A percentile compares a stretch with the other conserved stretches of the same genome.
Evolutionary conservation across 2,329 filamentous ascomycete genomes (phyloP).

Genomic region (Penicillium sp.): DNA sequence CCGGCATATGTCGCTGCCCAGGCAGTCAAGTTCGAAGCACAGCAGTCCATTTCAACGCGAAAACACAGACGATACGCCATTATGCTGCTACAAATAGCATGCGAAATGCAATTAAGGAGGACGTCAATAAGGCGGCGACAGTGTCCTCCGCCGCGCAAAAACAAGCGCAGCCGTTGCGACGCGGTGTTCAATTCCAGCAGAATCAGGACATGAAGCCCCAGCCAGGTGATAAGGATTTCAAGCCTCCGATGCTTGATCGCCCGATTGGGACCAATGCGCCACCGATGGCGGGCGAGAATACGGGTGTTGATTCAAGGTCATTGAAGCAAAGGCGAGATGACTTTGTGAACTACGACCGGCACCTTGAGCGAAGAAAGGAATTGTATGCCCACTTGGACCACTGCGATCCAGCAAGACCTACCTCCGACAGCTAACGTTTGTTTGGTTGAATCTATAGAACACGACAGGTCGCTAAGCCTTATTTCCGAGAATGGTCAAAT

Average conservation of each 20-base stretch:
- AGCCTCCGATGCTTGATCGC: slow-evolving; percentile 52
- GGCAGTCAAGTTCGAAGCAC: slow-evolving; percentile 32
- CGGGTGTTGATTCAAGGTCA: slow-evolving; percentile 64
- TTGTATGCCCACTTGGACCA: slow-evolving; percentile 50
- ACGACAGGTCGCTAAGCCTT: slow-evolving; percentile 72
- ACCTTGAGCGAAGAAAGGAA: slow-evolving; percentile 67
- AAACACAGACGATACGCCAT: slow-evolving; percentile 20
- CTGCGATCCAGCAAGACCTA: background rate
- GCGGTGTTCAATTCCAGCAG: slow-evolving; percentile 24
- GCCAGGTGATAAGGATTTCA: slow-evolving; percentile 41
- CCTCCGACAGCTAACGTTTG: background rate
- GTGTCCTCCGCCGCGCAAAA: slow-evolving; percentile 5
- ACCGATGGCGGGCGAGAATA: slow-evolving; percentile 73
- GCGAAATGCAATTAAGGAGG: slow-evolving; percentile 2
- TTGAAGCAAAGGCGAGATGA: slow-evolving; percentile 66
- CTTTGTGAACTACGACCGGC: slow-evolving; percentile 78
- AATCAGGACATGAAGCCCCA: slow-evolving; percentile 22
- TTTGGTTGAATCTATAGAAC: slow-evolving; percentile 47
- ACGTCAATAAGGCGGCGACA: slow-evolving; percentile 8
- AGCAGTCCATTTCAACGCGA: slow-evolving; percentile 13
- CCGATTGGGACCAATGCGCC: slow-evolving; percentile 77
- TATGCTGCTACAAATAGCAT: slow-evolving; percentile 23
- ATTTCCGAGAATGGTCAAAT: slow-evolving; percentile 94
- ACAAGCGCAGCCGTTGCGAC: slow-evolving; percentile 5
- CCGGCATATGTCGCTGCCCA: slow-evolving; percentile 23